Evolutionary conservation across 768 basidiomycete genomes (phyloP).

Genomic region (Boletus speciosus): DNA sequence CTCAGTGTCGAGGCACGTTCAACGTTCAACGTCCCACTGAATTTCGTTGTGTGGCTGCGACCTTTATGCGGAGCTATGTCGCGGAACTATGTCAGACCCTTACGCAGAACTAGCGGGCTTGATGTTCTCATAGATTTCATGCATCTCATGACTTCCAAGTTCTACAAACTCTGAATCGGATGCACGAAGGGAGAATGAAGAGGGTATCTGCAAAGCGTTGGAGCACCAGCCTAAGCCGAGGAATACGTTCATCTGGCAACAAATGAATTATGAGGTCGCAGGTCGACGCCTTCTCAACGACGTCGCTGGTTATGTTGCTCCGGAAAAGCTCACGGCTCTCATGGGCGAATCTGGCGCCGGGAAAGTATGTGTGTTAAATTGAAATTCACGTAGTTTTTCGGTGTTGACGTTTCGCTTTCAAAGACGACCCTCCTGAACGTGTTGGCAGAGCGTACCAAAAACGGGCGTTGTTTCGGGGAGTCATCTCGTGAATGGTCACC

Average conservation of each 20-base stretch:
- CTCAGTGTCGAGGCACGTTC: slow-evolving; percentile 39
- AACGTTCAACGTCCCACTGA: slow-evolving; percentile 36
- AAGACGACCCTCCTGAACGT: slow-evolving; percentile 52
- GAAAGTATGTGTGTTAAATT: slow-evolving; percentile 27
- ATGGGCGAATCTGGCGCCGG: slow-evolving; percentile 65
- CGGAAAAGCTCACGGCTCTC: slow-evolving; percentile 74
- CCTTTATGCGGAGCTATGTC: too few relatives aligned
- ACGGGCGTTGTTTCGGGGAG: slow-evolving; percentile 40
- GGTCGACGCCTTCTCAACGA: slow-evolving; percentile 60
- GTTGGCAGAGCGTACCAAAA: slow-evolving; percentile 37
- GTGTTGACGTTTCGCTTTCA: not conserved
- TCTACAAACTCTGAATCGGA: slow-evolving; percentile 7
- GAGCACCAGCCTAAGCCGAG: slow-evolving; percentile 34
- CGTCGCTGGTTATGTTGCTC: slow-evolving; percentile 76
- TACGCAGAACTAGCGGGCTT: too few relatives aligned
- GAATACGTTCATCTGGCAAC: slow-evolving; percentile 79
- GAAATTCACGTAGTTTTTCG: too few relatives aligned
- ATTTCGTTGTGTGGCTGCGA: too few relatives aligned
- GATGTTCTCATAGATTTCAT: too few relatives aligned
- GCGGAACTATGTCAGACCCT: too few relatives aligned
- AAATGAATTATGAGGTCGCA: slow-evolving; percentile 63
- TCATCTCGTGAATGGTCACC: slow-evolving; percentile 43
- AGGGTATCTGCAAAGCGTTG: slow-evolving; percentile 30
- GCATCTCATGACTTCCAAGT: not conserved
- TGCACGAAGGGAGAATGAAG: slow-evolving; percentile 5